These are phyloP conservation scores for Pseudocercospora fijiensis DNA, from an alignment of 2,329 filamentous ascomycete species.

Conservation along the genomic window DNA sequence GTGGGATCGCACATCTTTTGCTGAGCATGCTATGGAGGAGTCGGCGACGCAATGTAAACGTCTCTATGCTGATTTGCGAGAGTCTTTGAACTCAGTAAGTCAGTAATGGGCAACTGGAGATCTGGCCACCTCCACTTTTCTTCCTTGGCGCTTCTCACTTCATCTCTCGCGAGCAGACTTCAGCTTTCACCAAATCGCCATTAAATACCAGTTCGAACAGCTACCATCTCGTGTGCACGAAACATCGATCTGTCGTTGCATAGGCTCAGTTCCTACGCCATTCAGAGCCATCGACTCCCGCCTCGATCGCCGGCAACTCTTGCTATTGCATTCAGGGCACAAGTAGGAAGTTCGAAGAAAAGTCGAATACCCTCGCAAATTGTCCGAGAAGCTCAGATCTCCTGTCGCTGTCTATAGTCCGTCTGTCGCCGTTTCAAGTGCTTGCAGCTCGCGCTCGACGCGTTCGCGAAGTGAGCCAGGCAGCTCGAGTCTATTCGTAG, in stretches of 20 bases:
- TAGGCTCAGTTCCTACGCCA: no score
- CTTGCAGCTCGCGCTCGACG: slow-evolving; percentile 13
- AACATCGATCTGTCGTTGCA: no score
- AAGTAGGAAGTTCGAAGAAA: neutral
- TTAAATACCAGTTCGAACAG: no score
- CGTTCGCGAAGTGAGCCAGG: neutral
- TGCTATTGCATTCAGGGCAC: neutral
- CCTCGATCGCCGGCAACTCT: neutral
- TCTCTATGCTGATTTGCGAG: neutral
- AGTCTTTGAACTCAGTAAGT: neutral
- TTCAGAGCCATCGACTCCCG: no score
- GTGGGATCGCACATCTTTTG: neutral
- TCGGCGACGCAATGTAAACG: neutral
- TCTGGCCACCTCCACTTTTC: no score
- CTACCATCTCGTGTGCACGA: no score
- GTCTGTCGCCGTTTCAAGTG: slow-evolving; percentile 18
- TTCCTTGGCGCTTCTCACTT: no score
- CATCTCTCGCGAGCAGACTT: no score
- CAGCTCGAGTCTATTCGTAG: neutral
- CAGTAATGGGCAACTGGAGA: no score
- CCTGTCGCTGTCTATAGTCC: neutral
- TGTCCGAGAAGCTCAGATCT: neutral
- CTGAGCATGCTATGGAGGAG: neutral
- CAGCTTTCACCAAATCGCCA: no score
- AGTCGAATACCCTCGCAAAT: neutral